Base-by-base conservation (phyloP, 2,329 filamentous ascomycete genomes). In the Verticillium tricorpus region DNA sequence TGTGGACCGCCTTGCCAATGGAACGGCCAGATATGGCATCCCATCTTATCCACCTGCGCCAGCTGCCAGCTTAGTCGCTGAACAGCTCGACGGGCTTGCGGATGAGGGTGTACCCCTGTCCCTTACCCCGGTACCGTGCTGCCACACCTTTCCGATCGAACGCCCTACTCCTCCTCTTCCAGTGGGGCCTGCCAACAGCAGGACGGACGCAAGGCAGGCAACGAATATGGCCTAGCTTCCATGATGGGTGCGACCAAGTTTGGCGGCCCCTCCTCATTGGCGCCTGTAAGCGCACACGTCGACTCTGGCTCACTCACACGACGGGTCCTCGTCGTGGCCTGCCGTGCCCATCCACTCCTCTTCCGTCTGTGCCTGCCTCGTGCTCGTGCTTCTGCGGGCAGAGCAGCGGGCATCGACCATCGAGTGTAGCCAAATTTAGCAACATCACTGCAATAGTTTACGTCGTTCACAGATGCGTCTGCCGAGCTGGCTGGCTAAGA, bases 261-360 rank as follows among this genome's bases (percentile, higher is more conserved):
- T 54, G 58, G 59, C 65, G 65, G 66, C 65, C 70, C 70, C 67
- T 67, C 69, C 71, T 75, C 71, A 81, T 81, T 81, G 79, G 79
- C 67, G 70, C 70, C 70, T 76, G 70, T 79, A 80, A 81, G 79
- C 79, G 78, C 79, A 81, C 55, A 60, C 54, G 54, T 56, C 54
- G 40, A 50, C 55, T 66, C 57, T 64, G 32, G 57, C 50, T 56
- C 63, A 65, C 57, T 58, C 59, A 60, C 57, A 58, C 19, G 37
- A 40, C 57, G 40, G 57, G 40, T 58, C 37, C 57, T 40, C 25
- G 40, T 45, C 35, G 55, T 58, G 57, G 57, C 35, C 57, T 58
- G 37, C 57, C 57, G 57, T 58, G 58, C 37, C 58, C 58, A n/a
- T 19, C 58, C 45, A 45, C 31, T 56, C 54, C 54, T 56, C 31